Evolutionary conservation across 2,329 filamentous ascomycete genomes (phyloP).

Genomic region (Zymoseptoria passerinii): DNA sequence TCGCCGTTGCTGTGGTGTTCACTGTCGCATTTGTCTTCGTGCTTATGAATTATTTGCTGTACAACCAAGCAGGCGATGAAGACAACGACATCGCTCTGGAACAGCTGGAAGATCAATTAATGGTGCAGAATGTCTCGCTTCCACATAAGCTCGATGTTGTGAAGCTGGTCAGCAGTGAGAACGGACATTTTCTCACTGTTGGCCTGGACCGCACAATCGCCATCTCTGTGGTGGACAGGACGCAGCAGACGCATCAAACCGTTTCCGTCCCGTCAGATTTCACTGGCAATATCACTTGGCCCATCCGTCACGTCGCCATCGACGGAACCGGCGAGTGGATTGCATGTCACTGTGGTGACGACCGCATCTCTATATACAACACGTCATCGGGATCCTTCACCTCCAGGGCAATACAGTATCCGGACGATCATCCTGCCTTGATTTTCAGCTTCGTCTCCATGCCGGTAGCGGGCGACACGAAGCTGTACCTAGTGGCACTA

Average conservation of each 20-base stretch:
- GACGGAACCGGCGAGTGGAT: constrained; percentile 58
- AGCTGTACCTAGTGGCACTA: constrained; percentile 49
- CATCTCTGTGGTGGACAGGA: constrained; percentile 17
- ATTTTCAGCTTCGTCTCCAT: constrained; percentile 55
- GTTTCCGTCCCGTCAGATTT: constrained; percentile 15
- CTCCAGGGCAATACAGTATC: constrained; percentile 46
- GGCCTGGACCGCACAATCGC: constrained; percentile 60
- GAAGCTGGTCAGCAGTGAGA: constrained; percentile 52
- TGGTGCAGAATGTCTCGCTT: constrained; percentile 51
- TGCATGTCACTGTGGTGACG: constrained; percentile 54
- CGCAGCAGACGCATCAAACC: constrained; percentile 14
- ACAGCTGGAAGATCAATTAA: constrained; percentile 46
- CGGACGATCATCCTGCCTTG: constrained; percentile 51
- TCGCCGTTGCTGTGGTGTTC: constrained; percentile 55
- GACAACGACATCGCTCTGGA: constrained; percentile 38
- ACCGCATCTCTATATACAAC: constrained; percentile 56
- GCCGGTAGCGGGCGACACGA: constrained; percentile 23
- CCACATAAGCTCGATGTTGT: constrained; percentile 64
- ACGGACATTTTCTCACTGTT: constrained; percentile 59
- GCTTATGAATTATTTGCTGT: constrained; percentile 66
- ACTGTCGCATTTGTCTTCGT: constrained; percentile 57
- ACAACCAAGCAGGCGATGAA: constrained; percentile 48
- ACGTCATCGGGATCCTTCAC: constrained; percentile 51
- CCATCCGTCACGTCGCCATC: constrained; percentile 50
- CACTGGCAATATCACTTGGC: constrained; percentile 22